These are phyloP conservation scores for Barnettozyma sucrosica DNA, from an alignment of 805 yeast species.

Conservation along the genomic window DNA sequence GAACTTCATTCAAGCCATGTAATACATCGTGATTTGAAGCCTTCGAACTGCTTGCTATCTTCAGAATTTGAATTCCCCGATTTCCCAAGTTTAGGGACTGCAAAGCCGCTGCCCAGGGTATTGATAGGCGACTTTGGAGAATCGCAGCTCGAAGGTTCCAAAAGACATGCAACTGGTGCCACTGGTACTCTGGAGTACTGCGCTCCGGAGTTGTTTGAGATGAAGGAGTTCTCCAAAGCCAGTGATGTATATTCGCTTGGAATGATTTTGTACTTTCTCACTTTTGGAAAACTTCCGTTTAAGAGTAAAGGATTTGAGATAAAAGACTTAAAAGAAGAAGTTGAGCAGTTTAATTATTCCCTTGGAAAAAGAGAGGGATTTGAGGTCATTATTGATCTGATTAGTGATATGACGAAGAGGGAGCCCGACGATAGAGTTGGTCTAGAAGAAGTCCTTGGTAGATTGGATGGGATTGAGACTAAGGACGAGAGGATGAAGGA, in stretches of 20 bases:
- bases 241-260: constrained; percentile 84
- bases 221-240: constrained; percentile 52
- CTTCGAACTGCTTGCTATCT: constrained; percentile 72
- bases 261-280: constrained; percentile 68
- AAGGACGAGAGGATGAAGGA: neutral
- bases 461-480: constrained; percentile 20
- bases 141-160: constrained; percentile 66
- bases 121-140: constrained; percentile 89
- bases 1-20: constrained; percentile 71
- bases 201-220: constrained; percentile 59
- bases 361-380: constrained; percentile 16
- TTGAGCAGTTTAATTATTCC: constrained; percentile 18
- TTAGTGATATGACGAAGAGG: constrained; percentile 33
- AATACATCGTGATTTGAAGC: constrained; percentile 85
- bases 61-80: constrained; percentile 17
- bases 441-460: constrained; percentile 34
- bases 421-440: constrained; percentile 37
- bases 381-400: constrained; percentile 26
- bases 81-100: constrained; percentile 11
- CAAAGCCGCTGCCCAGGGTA: constrained; percentile 49
- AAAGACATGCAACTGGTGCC: constrained; percentile 65
- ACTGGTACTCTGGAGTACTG: constrained; percentile 87
- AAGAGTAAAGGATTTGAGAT: constrained; percentile 18
- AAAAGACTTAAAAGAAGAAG: constrained; percentile 30
- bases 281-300: constrained; percentile 70